phyloP scores from a whole-genome alignment of 2,329 filamentous ascomycete genomes.

The Didymella pomorum region DNA sequence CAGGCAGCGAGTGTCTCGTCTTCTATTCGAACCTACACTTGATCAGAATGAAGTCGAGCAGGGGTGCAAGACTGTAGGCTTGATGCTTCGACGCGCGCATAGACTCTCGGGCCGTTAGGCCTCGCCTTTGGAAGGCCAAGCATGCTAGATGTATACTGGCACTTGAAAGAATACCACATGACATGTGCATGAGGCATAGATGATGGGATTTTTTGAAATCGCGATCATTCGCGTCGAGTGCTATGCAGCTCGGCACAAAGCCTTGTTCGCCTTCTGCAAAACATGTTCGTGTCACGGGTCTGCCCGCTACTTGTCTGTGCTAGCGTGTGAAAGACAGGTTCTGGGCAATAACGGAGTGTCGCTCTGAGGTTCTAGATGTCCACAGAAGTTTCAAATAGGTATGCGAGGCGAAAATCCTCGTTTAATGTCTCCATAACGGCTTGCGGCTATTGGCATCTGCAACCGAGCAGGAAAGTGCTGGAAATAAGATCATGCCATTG shows the following conservation, averaged over 20 bases:
- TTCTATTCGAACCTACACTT: neutral
- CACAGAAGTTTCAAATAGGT: conserved; percentile 3
- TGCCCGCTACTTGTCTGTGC: neutral
- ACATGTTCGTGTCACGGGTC: neutral
- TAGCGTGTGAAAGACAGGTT: neutral
- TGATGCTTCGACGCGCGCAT: neutral
- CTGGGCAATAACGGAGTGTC: conserved; percentile 4
- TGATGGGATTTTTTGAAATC: neutral
- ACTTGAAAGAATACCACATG: neutral
- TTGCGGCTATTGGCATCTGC: neutral
- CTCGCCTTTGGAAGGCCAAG: neutral
- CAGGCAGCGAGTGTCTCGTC: neutral
- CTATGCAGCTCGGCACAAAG: neutral
- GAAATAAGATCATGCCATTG: conserved; percentile 7
- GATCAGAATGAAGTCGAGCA: neutral
- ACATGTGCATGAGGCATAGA: neutral
- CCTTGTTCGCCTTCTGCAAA: neutral
- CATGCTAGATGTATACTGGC: no score
- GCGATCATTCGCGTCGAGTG: neutral
- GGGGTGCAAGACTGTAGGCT: neutral
- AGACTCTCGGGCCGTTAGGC: neutral
- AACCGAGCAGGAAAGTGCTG: conserved; percentile 1
- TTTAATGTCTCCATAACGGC: conserved; percentile 9
- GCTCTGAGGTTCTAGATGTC: conserved; percentile 5
- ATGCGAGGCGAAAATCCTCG: conserved; percentile 8